Base-by-base conservation (phyloP, 179 eudicot species). In the Heliamphora pulchella region DNA sequence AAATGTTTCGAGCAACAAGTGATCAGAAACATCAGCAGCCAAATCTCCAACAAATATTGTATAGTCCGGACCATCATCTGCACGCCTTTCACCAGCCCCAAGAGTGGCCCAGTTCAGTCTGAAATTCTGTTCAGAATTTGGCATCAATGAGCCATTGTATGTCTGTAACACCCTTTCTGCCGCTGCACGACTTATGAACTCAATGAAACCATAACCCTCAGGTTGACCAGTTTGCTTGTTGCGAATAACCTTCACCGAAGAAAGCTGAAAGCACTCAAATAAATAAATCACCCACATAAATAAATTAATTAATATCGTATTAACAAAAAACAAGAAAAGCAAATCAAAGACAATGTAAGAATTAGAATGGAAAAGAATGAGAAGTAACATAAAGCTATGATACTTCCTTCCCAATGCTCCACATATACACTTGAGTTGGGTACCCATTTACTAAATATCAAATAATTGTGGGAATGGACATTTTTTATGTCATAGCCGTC, bases 161-260 rank as follows among this genome's bases (percentile, higher is more conserved):
- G 94, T 66, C 81, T 90, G 98, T 66, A 96, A 83, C 81, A 96
- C 86, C 79, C 91, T 89, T 79, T 96, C 98, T 75, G 99, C 99
- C 17, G 93, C 91, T 54, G 91, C 84, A 81, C 94, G 99, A 39
- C 97, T 89, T 76, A 80, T 79, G 77, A 96, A 96, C 88, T 96
- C 99, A 77, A 96, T 90, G 85, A 96, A 96, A 18, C 99, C 98
- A 88, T 96, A 96, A 76, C 99, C 99, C 84, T 96, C 99, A 2
- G 99, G 99, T 79, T 89, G 96, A 13, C 94, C 91, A 18, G 97
- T 96, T 77, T 90, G 78, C 86, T 94, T 96, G 88, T 92, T 96
- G 4, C 97, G 93, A 76, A 96, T 96, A 17, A 96, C 90, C 82
- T 93, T 96, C 71, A 89, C 91, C 3, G 99, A 93, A 53, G 94